Evolutionary conservation across 306 rosid genomes (phyloP).

Genomic region (Amphicarpaea edgeworthii): DNA sequence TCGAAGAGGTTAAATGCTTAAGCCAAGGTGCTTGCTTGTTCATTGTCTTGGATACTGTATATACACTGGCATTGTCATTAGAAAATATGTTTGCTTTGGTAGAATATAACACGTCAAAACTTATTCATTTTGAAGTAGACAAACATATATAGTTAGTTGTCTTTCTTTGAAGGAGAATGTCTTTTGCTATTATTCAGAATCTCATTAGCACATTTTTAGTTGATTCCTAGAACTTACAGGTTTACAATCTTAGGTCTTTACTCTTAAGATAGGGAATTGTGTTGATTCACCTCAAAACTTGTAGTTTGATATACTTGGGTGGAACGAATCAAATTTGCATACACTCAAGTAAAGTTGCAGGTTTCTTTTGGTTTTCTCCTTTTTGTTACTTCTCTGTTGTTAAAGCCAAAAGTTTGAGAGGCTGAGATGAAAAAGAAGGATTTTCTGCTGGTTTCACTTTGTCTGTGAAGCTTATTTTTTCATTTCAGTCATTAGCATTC

Average conservation of each 20-base stretch:
- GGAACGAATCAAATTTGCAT: neutral
- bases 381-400: neutral
- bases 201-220: neutral
- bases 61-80: neutral
- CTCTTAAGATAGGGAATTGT: neutral
- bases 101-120: neutral
- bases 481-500: conserved; percentile 4
- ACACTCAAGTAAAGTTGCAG: neutral
- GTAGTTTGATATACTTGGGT: conserved; percentile 5
- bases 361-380: neutral
- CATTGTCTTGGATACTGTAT: neutral
- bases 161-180: neutral
- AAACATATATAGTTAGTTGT: conserved; percentile 1
- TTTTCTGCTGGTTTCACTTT: conserved; percentile 8
- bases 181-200: neutral
- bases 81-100: conserved; percentile 16
- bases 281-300: conserved; percentile 4
- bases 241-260: neutral
- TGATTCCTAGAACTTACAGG: conserved; percentile 2
- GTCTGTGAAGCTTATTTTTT: conserved; percentile 13
- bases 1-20: neutral
- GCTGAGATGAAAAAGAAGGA: conserved; percentile 14
- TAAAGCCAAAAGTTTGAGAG: conserved; percentile 5
- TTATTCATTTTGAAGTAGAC: conserved; percentile 28
- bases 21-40: conserved; percentile 10